Evolutionary conservation across 139 green algal genomes (phyloP), one percentile per base, ranked within the genome.

Genomic region (Chlorella sorokiniana): DNA sequence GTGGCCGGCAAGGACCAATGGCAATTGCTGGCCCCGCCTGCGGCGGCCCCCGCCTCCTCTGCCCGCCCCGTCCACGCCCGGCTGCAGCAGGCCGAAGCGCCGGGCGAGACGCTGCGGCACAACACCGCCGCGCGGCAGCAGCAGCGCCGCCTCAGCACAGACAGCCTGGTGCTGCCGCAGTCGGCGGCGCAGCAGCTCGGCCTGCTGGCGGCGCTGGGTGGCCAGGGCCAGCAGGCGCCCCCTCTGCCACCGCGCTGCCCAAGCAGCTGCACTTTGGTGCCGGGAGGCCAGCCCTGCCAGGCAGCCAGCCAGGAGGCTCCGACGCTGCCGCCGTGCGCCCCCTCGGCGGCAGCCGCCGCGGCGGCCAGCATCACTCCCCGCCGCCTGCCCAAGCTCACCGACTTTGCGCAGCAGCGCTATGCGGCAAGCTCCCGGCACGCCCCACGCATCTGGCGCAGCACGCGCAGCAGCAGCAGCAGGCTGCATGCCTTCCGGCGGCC

Each of bases 81-180:
- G 16, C 18, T 59, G 48, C 48, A 31, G 16, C 18, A 10, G 18
- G 18, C 56, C 16, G 56, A 29, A 31, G 18, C 72, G 20, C 72
- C 72, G 1, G 35, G 35, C 0, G 72, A 67, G 51, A 79, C 72
- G 3, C 5, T 31, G 51, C 72, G 35, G 8, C 72, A 79, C 72
- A 69, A 68, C 23, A 37, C 72, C 1, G 72, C 42, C 3, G 51
- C 33, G 23, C 51, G 16, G 72, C 52, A 52, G 37, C 35, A 79
- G 72, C 22, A 67, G 52, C 72, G 72, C 35, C 72, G 72, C 23
- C n/a, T 38, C 51, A 79, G 72, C 51, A 29, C 33, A 1, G 72
- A 79, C 72, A 79, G 72, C 52, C 14, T 79, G 0, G 54, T 54
- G 22, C 38, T 79, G 48, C 72, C 51, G 3, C 5, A 29, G 37